Base-by-base conservation (phyloP, 805 yeast genomes). In the Hanseniaspora vineae region DNA sequence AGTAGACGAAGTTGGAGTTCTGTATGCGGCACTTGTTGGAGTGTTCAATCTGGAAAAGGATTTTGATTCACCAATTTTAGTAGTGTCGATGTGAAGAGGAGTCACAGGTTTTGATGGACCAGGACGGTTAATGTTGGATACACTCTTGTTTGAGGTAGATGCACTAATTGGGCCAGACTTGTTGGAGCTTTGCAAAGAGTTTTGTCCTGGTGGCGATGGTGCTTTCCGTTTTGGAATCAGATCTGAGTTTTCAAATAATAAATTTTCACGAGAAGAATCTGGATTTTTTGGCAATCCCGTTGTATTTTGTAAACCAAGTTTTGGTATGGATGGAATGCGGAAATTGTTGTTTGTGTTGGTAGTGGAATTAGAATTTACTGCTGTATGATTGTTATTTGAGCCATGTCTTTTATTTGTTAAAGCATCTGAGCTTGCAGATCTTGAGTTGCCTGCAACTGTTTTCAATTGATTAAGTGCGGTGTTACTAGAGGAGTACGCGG, bases 221-320 rank as follows among this genome's bases (percentile, higher is more conserved):
- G 82, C 80, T 49, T 67, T 69, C 62, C 82, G 68, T 54, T 64
- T 64, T 8, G 81, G 80, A 2, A 70, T 61, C 49, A 75, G 55
- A 31, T 66, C 72, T 13, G 50, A 23, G 3, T 45, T 13, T 23
- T 42, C 40, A 31, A 32, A 23, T 23, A 23, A 23, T 8, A 23
- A 23, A 23, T 23, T 23, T 23, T 23, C 29, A 4, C 29, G 29
- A 23, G 29, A 23, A 5, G 29, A 4, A 23, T 23, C n/a, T 4
- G n/a, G n/a, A 10, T 15, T 37, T 37, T 37, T 14, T 9, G 17
- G 40, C 40, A 37, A 37, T 10, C 19, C 19, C 5, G 40, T n/a
- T 10, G n/a, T 37, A 19, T 37, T 37, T 37, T 37, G 40, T n/a
- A 37, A 15, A 10, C 40, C 40, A n/a, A 37, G 40, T 20, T 5